Percentiles rank a stretch among this genome's conserved stretches.
Evolutionary conservation across 805 yeast genomes (phyloP).

Genomic region (Metschnikowia vanudenii): DNA sequence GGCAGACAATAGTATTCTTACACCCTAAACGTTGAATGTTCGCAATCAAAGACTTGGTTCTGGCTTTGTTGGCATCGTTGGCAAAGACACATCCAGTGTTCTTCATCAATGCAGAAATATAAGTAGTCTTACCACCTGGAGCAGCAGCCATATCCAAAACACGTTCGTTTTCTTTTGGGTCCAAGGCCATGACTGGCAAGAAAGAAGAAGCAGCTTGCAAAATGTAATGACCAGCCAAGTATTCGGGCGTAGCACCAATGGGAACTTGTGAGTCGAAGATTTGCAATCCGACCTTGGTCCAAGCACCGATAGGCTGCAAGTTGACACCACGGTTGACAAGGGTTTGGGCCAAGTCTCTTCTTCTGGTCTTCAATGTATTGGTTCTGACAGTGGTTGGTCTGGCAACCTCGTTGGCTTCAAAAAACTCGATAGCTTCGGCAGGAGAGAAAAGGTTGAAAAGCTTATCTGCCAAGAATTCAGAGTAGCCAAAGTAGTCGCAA

Average conservation of each 20-base stretch:
- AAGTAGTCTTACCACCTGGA: conserved; percentile 98
- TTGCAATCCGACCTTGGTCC: conserved; percentile 98
- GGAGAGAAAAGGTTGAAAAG: conserved; percentile 89
- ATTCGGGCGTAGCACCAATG: conserved; percentile 99
- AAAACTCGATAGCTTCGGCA: conserved; percentile 95
- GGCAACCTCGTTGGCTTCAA: conserved; percentile 96
- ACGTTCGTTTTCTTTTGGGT: conserved; percentile 96
- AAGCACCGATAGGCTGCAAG: conserved; percentile 91
- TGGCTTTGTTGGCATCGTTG: conserved; percentile 92
- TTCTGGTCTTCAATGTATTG: conserved; percentile 90
- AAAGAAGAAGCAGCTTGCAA: conserved; percentile 98
- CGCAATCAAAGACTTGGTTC: conserved; percentile 95
- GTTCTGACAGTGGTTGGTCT: conserved; percentile 97
- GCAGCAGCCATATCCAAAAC: conserved; percentile 99
- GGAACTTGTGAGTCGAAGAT: conserved; percentile 99
- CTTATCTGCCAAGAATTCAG: conserved; percentile 89
- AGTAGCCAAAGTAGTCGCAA: conserved; percentile 90
- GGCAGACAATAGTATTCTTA: conserved; percentile 92
- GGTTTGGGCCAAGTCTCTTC: conserved; percentile 94
- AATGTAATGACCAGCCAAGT: conserved; percentile 95
- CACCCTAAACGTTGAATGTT: conserved; percentile 97
- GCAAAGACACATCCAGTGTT: conserved; percentile 98
- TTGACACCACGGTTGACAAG: conserved; percentile 96
- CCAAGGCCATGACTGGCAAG: conserved; percentile 95
- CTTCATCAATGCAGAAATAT: conserved; percentile 93